Evolutionary conservation across 2,329 filamentous ascomycete genomes (phyloP).

Genomic region (Teratosphaeria destructans): DNA sequence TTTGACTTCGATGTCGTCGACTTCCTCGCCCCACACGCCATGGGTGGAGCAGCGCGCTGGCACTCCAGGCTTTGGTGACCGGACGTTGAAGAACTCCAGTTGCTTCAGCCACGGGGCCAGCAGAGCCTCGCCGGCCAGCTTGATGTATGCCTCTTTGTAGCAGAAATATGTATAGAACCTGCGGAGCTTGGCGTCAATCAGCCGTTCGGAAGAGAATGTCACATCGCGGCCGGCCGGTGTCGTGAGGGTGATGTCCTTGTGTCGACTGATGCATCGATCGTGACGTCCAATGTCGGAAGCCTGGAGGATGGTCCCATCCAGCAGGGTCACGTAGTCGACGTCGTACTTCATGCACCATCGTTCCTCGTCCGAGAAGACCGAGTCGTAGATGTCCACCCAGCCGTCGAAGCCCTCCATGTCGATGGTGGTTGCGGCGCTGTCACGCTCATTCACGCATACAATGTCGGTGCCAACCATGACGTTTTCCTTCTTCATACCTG

Average conservation of each 20-base stretch:
- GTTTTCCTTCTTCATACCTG: constrained; percentile 15
- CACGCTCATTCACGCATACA: constrained; percentile 63
- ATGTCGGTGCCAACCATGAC: constrained; percentile 60
- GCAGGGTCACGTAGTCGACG: constrained; percentile 32
- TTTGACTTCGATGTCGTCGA: constrained; percentile 41
- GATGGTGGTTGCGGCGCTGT: constrained; percentile 46
- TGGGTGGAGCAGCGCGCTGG: constrained; percentile 33
- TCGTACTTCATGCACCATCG: constrained; percentile 51
- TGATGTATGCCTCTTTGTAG: constrained; percentile 71
- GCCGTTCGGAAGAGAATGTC: constrained; percentile 31
- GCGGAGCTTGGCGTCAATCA: constrained; percentile 54
- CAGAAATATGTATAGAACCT: constrained; percentile 72
- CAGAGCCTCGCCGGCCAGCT: constrained; percentile 70
- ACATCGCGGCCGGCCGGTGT: constrained; percentile 26
- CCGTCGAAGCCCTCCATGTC: constrained; percentile 52
- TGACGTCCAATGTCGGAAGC: constrained; percentile 32
- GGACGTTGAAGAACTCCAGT: constrained; percentile 57
- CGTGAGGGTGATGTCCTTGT: constrained; percentile 29
- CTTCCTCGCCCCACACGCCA: constrained; percentile 37
- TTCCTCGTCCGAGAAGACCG: constrained; percentile 58
- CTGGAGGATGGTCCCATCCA: constrained; percentile 33
- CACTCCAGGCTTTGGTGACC: constrained; percentile 41
- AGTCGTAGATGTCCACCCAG: constrained; percentile 62
- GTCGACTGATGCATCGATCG: constrained; percentile 31
- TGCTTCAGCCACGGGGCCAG: constrained; percentile 62